Evolutionary conservation across 225 moss, liverwort and hornwort species (phyloP), one percentile per base, ranked within the genome.

Genomic region (Thuidium tamariscinum): DNA sequence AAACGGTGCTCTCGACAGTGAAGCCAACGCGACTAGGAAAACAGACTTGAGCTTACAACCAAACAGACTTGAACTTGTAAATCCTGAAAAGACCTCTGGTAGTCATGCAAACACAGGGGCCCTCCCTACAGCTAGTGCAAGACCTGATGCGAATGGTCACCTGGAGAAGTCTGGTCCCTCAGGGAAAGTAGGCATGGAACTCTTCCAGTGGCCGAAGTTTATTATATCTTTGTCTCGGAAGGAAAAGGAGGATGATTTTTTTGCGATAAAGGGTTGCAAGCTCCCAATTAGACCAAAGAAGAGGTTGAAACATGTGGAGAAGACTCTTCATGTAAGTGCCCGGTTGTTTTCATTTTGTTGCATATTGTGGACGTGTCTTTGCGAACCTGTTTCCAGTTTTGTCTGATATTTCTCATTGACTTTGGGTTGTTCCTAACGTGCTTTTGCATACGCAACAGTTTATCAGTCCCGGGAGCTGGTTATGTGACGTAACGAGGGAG

Each of bases 191-290:
- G 93, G 93, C 73, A 89, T 97, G 95, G 96, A 97, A 16, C 93
- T 92, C 72, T 96, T 98, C 77, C 95, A 98, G 82, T 98, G 98
- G 98, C 98, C 98, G 29, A 98, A 97, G 85, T 93, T 98, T 88
- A 77, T 93, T 29, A 88, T 96, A 48, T 93, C 96, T n/a, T 91
- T 98, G 83, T 93, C 98, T 54, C 91, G 97, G 85, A 97, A 97
- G 90, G 98, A 98, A 83, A 97, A 97, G 71, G 98, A 97, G 86
- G 96, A 97, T 59, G 98, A 98, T 56, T 98, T 98, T 78, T 90
- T 95, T 84, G 93, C 93, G 52, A 98, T 98, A 72, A 98, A 94
- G 88, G 98, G 98, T 52, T 91, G 93, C n/a, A 98, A 98, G 84
- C 93, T 98, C 54, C 94, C 97, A 30, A 95, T 94, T 80, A 93